These are phyloP conservation scores for Hibiscus tridactylites DNA, from an alignment of 345 rosid species.

Conservation along the genomic window DNA sequence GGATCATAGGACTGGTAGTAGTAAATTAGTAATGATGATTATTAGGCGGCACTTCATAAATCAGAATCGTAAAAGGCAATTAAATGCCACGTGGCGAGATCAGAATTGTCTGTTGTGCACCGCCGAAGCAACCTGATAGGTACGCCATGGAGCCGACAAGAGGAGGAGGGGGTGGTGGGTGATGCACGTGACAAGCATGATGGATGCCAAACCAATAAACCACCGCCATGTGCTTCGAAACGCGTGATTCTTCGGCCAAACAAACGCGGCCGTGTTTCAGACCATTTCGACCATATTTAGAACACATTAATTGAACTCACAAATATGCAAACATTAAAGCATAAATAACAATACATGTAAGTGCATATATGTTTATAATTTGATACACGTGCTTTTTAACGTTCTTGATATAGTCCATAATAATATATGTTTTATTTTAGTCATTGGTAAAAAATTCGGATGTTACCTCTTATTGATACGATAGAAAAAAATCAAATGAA, in stretches of 20 bases:
- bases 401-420: too few relatives aligned
- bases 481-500: too few relatives aligned
- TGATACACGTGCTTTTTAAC: too few relatives aligned
- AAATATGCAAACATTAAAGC: too few relatives aligned
- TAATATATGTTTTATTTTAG: too few relatives aligned
- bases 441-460: too few relatives aligned
- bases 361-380: too few relatives aligned
- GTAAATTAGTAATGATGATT: not conserved
- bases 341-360: too few relatives aligned
- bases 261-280: conserved; percentile 19
- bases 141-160: conserved; percentile 10
- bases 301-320: too few relatives aligned
- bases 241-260: conserved; percentile 15
- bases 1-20: not conserved
- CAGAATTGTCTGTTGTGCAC: conserved; percentile 14
- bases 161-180: not conserved
- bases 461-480: too few relatives aligned
- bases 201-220: not conserved
- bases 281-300: not conserved
- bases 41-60: not conserved
- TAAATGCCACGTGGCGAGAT: conserved; percentile 12
- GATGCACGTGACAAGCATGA: conserved; percentile 11
- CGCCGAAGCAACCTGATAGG: conserved; percentile 12
- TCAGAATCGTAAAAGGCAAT: not conserved
- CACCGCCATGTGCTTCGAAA: conserved; percentile 6